Evolutionary conservation across 2,329 filamentous ascomycete genomes (phyloP).

Genomic region (Lasiodiplodia citricola): DNA sequence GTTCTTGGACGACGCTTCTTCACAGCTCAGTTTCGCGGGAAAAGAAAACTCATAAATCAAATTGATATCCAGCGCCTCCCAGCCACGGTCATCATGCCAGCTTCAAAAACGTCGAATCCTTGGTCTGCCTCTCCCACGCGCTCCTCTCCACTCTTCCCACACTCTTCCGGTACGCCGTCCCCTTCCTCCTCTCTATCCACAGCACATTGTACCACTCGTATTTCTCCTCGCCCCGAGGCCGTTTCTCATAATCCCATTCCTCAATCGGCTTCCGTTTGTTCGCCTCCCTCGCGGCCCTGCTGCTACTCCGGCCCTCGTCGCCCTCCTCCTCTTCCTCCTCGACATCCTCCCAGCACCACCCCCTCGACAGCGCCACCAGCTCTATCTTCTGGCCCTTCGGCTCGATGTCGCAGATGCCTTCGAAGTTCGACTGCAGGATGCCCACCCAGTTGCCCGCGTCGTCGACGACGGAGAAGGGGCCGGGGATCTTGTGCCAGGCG

Average conservation of each 20-base stretch:
- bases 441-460: background rate
- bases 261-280: constrained; percentile 11
- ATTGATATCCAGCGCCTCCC: background rate
- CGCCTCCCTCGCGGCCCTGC: background rate
- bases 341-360: constrained; percentile 14
- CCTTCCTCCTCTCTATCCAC: constrained; percentile 19
- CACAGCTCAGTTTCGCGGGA: background rate
- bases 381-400: background rate
- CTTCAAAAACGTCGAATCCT: constrained; percentile 16
- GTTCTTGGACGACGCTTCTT: too few relatives aligned
- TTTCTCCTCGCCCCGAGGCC: background rate
- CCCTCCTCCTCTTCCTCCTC: background rate
- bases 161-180: constrained; percentile 17
- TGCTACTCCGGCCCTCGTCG: background rate
- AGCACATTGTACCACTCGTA: constrained; percentile 27
- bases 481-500: background rate
- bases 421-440: constrained; percentile 16
- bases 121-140: constrained; percentile 21
- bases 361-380: constrained; percentile 9
- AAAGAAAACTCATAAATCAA: background rate
- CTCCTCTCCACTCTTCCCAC: constrained; percentile 21
- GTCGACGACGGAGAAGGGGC: constrained; percentile 17
- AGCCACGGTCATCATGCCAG: background rate
- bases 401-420: background rate
- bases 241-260: constrained; percentile 22